Conservation (phyloP, 495 filamentous ascomycete species). For the Evernia prunastri region DNA sequence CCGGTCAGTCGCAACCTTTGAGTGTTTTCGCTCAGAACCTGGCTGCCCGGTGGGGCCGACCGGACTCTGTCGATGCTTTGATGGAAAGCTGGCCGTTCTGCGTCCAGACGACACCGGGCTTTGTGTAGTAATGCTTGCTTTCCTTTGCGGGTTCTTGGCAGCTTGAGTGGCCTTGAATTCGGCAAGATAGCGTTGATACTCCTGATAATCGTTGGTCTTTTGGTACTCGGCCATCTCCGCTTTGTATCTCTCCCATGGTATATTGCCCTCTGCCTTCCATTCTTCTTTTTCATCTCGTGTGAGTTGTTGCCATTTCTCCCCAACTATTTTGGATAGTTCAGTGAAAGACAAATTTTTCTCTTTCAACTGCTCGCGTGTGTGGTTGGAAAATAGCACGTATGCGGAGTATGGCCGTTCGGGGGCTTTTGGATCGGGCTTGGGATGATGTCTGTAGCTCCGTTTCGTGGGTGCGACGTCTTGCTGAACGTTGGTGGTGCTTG, state of each 20-base stretch:
- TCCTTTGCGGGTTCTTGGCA: constrained; percentile 15
- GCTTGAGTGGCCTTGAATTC: constrained; percentile 18
- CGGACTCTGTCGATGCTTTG: neutral
- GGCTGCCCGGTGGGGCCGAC: neutral
- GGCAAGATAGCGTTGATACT: constrained; percentile 15
- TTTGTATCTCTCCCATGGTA: constrained; percentile 23
- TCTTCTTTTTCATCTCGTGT: constrained; percentile 9
- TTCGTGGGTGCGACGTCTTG: constrained; percentile 12
- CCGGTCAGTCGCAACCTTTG: constrained; percentile 17
- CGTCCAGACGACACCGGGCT: neutral
- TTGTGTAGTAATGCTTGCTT: neutral
- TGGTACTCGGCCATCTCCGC: constrained; percentile 17
- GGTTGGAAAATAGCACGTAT: constrained; percentile 24
- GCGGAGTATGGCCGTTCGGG: constrained; percentile 22
- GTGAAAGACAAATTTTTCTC: constrained; percentile 19
- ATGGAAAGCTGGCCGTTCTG: neutral
- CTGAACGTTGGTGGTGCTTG: constrained; percentile 1
- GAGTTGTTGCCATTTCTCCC: constrained; percentile 23
- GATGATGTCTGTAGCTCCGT: constrained; percentile 22
- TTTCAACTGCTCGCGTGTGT: constrained; percentile 22
- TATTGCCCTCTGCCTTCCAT: constrained; percentile 19
- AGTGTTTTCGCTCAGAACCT: neutral
- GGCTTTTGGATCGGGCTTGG: constrained; percentile 22
- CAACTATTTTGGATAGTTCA: constrained; percentile 18
- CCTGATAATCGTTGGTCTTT: constrained; percentile 15